phyloP scores from a whole-genome alignment of 2,329 filamentous ascomycete species.

The Microcyclospora tardicrescens region DNA sequence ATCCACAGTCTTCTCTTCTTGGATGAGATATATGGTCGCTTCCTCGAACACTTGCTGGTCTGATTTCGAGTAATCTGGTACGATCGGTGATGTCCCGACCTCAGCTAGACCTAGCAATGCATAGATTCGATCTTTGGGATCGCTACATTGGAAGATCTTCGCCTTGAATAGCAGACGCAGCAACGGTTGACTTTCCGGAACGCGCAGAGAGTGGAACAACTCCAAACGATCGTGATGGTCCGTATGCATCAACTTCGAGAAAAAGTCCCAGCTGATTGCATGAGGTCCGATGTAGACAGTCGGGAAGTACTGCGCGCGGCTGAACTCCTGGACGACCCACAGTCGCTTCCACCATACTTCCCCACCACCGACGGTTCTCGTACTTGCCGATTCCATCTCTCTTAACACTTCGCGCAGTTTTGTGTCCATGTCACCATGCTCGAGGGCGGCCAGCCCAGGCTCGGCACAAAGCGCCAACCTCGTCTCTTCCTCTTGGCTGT shows the following conservation, averaged over 20 bases:
- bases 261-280: slow-evolving; percentile 11
- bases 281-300: slow-evolving; percentile 11
- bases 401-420: slow-evolving; percentile 5
- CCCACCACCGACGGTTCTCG: neutral
- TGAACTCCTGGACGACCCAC: slow-evolving; percentile 8
- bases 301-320: slow-evolving; percentile 9
- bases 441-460: slow-evolving; percentile 7
- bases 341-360: slow-evolving; percentile 13
- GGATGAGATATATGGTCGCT: slow-evolving; percentile 10
- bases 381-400: slow-evolving; percentile 3
- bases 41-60: slow-evolving; percentile 11
- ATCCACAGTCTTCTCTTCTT: slow-evolving; percentile 7
- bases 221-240: slow-evolving; percentile 5
- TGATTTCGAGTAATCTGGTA: slow-evolving; percentile 9
- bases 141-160: slow-evolving; percentile 7
- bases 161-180: slow-evolving; percentile 6
- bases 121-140: slow-evolving; percentile 11
- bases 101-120: slow-evolving; percentile 8
- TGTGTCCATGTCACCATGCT: slow-evolving; percentile 8
- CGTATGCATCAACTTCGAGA: slow-evolving; percentile 6
- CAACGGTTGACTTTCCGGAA: slow-evolving; percentile 2
- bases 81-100: slow-evolving; percentile 1
- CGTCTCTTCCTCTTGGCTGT: slow-evolving; percentile 5
- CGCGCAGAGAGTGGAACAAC: slow-evolving; percentile 8
- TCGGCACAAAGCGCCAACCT: slow-evolving; percentile 6